phyloP scores from a whole-genome alignment of 1,284 basidiomycete species.

The Neonothopanus nambi region DNA sequence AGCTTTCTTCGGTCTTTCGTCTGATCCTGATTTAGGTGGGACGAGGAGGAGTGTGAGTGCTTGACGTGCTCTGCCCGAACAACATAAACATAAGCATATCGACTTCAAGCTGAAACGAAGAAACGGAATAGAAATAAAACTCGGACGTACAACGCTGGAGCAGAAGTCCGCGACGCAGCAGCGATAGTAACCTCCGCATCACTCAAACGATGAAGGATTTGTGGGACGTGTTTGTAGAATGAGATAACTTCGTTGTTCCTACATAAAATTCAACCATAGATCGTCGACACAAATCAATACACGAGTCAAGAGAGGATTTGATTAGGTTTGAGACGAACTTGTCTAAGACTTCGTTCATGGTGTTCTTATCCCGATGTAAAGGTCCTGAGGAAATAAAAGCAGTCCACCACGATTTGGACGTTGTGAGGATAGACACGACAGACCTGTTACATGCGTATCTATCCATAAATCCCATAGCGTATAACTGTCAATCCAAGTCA shows the following conservation, averaged over 20 bases:
- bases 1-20: slow-evolving; percentile 48
- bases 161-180: slow-evolving; percentile 75
- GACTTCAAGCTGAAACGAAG: too few species aligned
- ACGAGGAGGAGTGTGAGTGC: slow-evolving; percentile 72
- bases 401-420: slow-evolving; percentile 3
- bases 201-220: slow-evolving; percentile 68
- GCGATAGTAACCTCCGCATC: slow-evolving; percentile 61
- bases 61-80: slow-evolving; percentile 79
- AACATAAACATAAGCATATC: too few species aligned
- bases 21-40: slow-evolving; percentile 43
- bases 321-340: slow-evolving; percentile 35
- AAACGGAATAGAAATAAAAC: too few species aligned
- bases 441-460: slow-evolving; percentile 64
- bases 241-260: slow-evolving; percentile 59
- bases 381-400: slow-evolving; percentile 52
- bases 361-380: slow-evolving; percentile 55
- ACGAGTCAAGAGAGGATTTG: too few species aligned
- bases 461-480: slow-evolving; percentile 88
- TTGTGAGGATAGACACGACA: slow-evolving; percentile 6
- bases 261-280: too few species aligned
- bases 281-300: too few species aligned
- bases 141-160: slow-evolving; percentile 63
- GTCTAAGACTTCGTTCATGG: slow-evolving; percentile 63
- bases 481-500: slow-evolving; percentile 48
- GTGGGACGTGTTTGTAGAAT: slow-evolving; percentile 78